Evolutionary conservation across 1,284 basidiomycete genomes (phyloP).

Genomic region (Sutorius eximius): DNA sequence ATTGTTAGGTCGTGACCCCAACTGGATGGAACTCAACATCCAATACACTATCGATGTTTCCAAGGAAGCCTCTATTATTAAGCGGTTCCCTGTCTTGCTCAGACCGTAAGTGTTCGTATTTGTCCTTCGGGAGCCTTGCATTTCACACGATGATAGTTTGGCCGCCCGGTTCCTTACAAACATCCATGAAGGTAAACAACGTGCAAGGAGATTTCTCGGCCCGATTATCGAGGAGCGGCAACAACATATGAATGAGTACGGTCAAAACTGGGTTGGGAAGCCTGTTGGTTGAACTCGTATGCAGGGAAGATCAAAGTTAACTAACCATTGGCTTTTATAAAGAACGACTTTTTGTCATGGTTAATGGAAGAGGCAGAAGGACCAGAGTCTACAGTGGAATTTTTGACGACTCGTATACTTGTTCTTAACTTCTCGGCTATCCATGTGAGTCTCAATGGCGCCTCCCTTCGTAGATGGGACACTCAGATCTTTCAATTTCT

Average conservation of each 20-base stretch:
- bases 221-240: conserved; percentile 42
- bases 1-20: conserved; percentile 38
- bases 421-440: conserved; percentile 41
- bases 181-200: not conserved
- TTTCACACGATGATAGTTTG: conserved; percentile 7
- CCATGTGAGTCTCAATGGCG: conserved; percentile 18
- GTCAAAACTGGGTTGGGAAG: conserved; percentile 39
- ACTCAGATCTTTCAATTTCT: not conserved
- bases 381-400: conserved; percentile 22
- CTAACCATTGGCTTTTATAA: too few relatives aligned
- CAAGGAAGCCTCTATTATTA: conserved; percentile 28
- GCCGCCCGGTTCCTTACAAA: not conserved
- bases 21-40: conserved; percentile 14
- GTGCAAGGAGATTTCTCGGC: conserved; percentile 28
- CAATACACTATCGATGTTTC: conserved; percentile 35
- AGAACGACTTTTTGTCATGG: conserved; percentile 49
- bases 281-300: conserved; percentile 31
- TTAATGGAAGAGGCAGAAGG: conserved; percentile 41
- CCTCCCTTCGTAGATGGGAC: not conserved
- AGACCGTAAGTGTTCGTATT: conserved; percentile 34
- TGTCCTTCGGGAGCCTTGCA: too few relatives aligned
- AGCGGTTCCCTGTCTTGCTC: conserved; percentile 39
- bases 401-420: conserved; percentile 36
- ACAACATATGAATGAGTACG: conserved; percentile 32
- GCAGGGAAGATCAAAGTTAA: not conserved